Base-by-base conservation (phyloP, 2,329 filamentous ascomycete species). In the Aspergillus phoenicis region DNA sequence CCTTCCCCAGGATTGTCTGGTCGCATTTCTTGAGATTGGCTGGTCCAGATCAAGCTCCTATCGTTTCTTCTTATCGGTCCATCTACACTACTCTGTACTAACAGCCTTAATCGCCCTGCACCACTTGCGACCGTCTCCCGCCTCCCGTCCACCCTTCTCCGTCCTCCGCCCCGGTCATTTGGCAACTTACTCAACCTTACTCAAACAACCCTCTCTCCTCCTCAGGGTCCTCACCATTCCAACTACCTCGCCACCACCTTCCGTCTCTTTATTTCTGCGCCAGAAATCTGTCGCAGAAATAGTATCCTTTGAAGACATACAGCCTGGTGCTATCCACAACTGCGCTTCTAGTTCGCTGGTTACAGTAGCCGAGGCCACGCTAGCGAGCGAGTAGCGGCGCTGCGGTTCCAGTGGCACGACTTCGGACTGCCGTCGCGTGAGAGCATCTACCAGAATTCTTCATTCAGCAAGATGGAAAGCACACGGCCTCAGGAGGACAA, bases 11-110 rank as follows among this genome's bases (percentile, higher is more conserved):
- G 1, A 13, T 47, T n/a, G 20, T 33, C 47, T 8, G 15, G 26
- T 22, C 43, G 30, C 20, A 13, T 41, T 6, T 10, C 41, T 58
- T 30, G 39, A 47, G 26, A 30, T 41, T 60, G 58, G 58, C 58
- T 60, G 58, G 58, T 51, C 58, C 58, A 60, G 43, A 47, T 49
- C 26, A 43, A 33, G 24, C 10, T 58, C 28, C 20, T 30, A 45
- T 57, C 26, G 30, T 51, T 33, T 8, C 20, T 20, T 28, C 38
- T 33, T 11, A 17, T 60, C 10, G 10, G 13, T 13, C 41, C 53
- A 53, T 33, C 48, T 24, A n/a, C 24, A 20, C 28, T 47, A 59
- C 52, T n/a, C 6, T 33, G 30, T n/a, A 20, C 10, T 13, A 45
- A 20, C 4, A 24, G 10, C 20, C 11, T 22, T 5, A 15, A 45